Base-by-base conservation (phyloP, 2,329 filamentous ascomycete species). In the Cladosporium sp. region DNA sequence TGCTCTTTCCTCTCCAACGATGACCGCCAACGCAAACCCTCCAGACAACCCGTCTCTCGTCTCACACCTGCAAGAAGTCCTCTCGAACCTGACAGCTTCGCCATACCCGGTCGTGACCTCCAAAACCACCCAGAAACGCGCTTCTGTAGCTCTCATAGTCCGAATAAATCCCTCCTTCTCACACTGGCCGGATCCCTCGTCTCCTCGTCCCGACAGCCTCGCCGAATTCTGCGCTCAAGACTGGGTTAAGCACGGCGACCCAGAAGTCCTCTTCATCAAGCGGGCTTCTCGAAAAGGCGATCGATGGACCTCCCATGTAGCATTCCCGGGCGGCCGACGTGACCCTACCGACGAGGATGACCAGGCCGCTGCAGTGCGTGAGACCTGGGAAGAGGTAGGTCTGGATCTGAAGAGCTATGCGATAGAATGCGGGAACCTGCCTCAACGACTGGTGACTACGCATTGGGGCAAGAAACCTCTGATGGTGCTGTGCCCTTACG, bases 191-290 rank as follows among this genome's bases (percentile, higher is more conserved):
- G 53, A 53, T 7, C 46, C 50, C 9, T 33, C 54, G 14, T 19
- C 54, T 8, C 35, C 46, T 16, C 43, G 54, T n/a, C 49, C 56
- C 35, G 64, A 65, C 10, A 64, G 68, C 35, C 71, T 75, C 37
- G 69, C 79, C 32, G 67, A 73, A 8, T 86, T 86, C 70, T 87
- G 86, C 63, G 69, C 72, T 1, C 81, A 84, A 59, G 66, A 76
- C 13, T 87, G 84, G 84, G 82, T 85, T 6, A 75, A 79, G 58
- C 70, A 84, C 64, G 83, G 83, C 19, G 80, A 84, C 56, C 80
- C 84, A 0, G 84, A 87, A 65, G 72, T 83, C n/a, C 73, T 87
- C 3, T 86, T 87, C 66, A 87, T 87, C 66, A 87, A 87, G 64
- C 74, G 84, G 43, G 80, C 84, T 2, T 77, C 82, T 3, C 73